A percentile compares a stretch with the other conserved stretches of the same genome.
phyloP scores from a whole-genome alignment of 768 basidiomycete species.

The Kwoniella sp. region DNA sequence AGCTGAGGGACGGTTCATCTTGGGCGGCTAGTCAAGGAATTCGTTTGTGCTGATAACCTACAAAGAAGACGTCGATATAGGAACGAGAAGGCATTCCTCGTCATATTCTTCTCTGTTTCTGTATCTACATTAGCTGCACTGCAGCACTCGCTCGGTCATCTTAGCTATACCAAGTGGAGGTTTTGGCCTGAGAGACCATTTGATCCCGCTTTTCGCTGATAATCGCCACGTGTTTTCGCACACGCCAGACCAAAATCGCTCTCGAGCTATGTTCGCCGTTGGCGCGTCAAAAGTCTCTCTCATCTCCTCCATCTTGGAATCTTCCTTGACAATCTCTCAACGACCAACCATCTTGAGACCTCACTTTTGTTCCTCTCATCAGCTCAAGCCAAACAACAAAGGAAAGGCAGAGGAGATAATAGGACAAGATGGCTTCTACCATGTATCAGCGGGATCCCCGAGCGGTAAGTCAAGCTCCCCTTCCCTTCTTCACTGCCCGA shows the following conservation, averaged over 20 bases:
- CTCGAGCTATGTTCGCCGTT: constrained; percentile 18
- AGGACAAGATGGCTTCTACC: constrained; percentile 46
- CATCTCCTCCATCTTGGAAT: constrained; percentile 13
- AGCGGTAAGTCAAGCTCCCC: constrained; percentile 42
- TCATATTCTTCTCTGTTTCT: too few relatives aligned
- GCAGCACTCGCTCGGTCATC: too few relatives aligned
- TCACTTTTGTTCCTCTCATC: not conserved
- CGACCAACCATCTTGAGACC: not conserved
- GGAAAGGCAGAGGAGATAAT: not conserved
- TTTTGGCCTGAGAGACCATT: not conserved
- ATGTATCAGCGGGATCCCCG: constrained; percentile 58
- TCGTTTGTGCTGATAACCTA: too few relatives aligned
- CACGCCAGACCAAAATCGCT: constrained; percentile 5
- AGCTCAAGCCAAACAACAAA: not conserved
- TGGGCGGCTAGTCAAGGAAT: too few relatives aligned
- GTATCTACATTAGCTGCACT: not conserved
- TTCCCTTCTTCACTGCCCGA: too few relatives aligned
- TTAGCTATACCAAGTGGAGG: constrained; percentile 11
- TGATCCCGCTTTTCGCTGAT: constrained; percentile 1
- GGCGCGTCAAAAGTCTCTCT: constrained; percentile 24
- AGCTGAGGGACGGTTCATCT: not conserved
- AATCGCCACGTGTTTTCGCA: constrained; percentile 6
- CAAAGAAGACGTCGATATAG: too few relatives aligned
- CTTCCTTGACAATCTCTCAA: constrained; percentile 1
- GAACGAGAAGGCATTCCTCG: not conserved